Conservation (phyloP, 331 rosid species). For the Quercus phellos region DNA sequence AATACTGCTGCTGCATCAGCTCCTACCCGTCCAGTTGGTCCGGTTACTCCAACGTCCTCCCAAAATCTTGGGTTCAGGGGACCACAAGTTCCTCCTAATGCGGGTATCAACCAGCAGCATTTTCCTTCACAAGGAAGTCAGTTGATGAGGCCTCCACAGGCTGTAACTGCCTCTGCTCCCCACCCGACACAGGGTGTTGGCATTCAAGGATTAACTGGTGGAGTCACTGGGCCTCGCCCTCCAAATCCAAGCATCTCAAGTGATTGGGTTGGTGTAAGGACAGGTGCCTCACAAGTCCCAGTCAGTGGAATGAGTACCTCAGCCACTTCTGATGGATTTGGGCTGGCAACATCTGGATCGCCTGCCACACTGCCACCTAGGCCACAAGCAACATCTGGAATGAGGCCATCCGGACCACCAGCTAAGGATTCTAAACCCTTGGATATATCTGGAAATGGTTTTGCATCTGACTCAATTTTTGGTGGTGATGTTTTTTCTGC, state of each 20-base stretch:
- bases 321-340: slow-evolving; percentile 43
- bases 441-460: slow-evolving; percentile 56
- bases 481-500: slow-evolving; percentile 76
- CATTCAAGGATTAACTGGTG: slow-evolving; percentile 48
- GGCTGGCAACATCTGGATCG: slow-evolving; percentile 47
- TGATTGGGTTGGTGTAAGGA: slow-evolving; percentile 44
- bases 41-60: slow-evolving; percentile 39
- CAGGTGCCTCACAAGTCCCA: slow-evolving; percentile 37
- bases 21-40: slow-evolving; percentile 31
- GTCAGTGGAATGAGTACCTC: slow-evolving; percentile 47
- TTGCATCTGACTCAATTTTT: slow-evolving; percentile 54
- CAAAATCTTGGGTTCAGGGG: slow-evolving; percentile 52
- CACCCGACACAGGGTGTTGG: slow-evolving; percentile 33
- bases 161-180: slow-evolving; percentile 37
- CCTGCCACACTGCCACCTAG: slow-evolving; percentile 42
- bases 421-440: slow-evolving; percentile 44
- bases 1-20: slow-evolving; percentile 38
- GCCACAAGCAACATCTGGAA: slow-evolving; percentile 41
- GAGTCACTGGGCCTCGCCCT: slow-evolving; percentile 36
- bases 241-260: slow-evolving; percentile 28
- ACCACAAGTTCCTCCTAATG: slow-evolving; percentile 38
- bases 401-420: slow-evolving; percentile 39
- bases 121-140: slow-evolving; percentile 39
- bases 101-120: slow-evolving; percentile 30
- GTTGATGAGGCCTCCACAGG: slow-evolving; percentile 39